Evolutionary conservation across 2,329 filamentous ascomycete species (phyloP).

Genomic region (Sphaerostilbella broomeana): DNA sequence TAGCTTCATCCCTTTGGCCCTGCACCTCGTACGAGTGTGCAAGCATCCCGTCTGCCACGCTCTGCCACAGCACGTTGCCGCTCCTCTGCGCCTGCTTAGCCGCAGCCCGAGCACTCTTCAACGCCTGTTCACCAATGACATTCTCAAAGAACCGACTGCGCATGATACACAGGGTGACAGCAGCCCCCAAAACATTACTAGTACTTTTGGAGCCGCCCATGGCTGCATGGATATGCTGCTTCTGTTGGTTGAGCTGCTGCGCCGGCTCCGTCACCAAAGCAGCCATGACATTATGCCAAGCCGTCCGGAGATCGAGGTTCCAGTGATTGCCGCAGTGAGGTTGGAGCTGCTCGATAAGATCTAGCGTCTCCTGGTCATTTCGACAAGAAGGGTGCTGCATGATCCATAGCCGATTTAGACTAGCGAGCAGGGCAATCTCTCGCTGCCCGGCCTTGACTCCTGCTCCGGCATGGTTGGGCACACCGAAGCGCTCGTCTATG

Average conservation of each 20-base stretch:
- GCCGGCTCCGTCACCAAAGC: constrained; percentile 56
- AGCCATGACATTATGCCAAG: constrained; percentile 69
- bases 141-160: constrained; percentile 74
- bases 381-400: constrained; percentile 55
- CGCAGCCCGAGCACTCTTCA: constrained; percentile 68
- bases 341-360: constrained; percentile 59
- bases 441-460: constrained; percentile 46
- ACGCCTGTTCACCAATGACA: constrained; percentile 71
- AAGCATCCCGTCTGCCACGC: constrained; percentile 73
- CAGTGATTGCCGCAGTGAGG: constrained; percentile 61
- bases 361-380: constrained; percentile 51
- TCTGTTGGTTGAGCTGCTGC: constrained; percentile 66
- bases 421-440: constrained; percentile 60
- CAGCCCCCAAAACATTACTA: constrained; percentile 72
- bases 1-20: constrained; percentile 48
- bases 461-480: constrained; percentile 29
- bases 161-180: constrained; percentile 80
- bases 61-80: constrained; percentile 69
- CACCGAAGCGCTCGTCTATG: constrained; percentile 50
- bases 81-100: constrained; percentile 61
- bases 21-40: constrained; percentile 68
- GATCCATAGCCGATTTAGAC: constrained; percentile 66
- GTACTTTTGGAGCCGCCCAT: constrained; percentile 63
- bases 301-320: constrained; percentile 69
- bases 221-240: constrained; percentile 68